Percentiles rank a stretch among this genome's conserved stretches.
phyloP scores from a whole-genome alignment of 345 rosid genomes.

The Gossypium sturtianum region DNA sequence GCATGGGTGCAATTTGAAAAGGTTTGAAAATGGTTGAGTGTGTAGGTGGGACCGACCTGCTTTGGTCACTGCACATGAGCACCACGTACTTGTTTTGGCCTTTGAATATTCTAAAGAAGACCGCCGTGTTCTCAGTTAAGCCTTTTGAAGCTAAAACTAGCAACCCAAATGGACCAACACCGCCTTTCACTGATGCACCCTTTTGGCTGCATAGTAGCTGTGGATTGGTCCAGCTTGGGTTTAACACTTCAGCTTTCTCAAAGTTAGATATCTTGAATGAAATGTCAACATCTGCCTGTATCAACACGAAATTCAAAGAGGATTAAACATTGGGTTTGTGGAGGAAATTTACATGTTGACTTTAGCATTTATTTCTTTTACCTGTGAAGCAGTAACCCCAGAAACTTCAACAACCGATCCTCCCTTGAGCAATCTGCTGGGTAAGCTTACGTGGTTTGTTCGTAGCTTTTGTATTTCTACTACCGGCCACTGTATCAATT shows the following conservation, averaged over 20 bases:
- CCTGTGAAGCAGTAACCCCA: conserved; percentile 59
- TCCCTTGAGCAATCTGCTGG: conserved; percentile 22
- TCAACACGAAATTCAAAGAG: background rate
- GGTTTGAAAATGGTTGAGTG: background rate
- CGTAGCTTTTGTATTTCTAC: conserved; percentile 44
- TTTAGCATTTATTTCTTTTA: background rate
- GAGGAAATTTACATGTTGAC: background rate
- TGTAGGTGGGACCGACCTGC: conserved; percentile 28
- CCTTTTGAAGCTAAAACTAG: conserved; percentile 45
- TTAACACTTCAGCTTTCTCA: conserved; percentile 45
- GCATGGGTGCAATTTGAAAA: background rate
- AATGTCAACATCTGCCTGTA: conserved; percentile 64
- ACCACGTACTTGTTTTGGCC: conserved; percentile 32
- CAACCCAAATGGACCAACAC: conserved; percentile 67
- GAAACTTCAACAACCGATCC: conserved; percentile 37
- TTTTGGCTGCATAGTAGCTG: conserved; percentile 40
- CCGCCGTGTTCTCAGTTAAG: conserved; percentile 52
- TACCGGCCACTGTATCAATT: conserved; percentile 67
- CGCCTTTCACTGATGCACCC: conserved; percentile 35
- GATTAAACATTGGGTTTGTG: background rate
- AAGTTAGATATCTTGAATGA: conserved; percentile 36
- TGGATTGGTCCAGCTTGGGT: conserved; percentile 54
- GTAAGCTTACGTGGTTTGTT: conserved; percentile 19
- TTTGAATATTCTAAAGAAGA: conserved; percentile 58
- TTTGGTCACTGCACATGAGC: conserved; percentile 72